Conservation (phyloP, 2,329 filamentous ascomycete genomes). For the Monascus ruber region DNA sequence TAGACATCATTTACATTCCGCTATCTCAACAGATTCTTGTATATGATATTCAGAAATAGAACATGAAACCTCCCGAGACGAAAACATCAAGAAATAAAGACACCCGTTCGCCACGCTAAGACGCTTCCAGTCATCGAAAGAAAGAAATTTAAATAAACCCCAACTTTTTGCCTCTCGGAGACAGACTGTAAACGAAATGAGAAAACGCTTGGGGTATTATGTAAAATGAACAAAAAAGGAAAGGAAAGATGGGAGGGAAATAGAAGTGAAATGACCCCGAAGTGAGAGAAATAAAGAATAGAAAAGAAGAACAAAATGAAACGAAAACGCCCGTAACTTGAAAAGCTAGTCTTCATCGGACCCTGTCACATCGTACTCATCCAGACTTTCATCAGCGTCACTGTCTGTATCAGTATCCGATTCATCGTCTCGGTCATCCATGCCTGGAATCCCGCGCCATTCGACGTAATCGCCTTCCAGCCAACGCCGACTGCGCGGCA, state of each 20-base stretch:
- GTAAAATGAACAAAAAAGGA: neutral
- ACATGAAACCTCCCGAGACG: conserved; percentile 1
- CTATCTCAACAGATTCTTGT: neutral
- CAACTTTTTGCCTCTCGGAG: conserved; percentile 3
- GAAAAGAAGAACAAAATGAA: conserved; percentile 4
- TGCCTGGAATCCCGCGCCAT: conserved; percentile 64
- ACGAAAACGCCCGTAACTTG: neutral
- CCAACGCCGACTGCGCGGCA: conserved; percentile 81
- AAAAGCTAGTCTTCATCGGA: conserved; percentile 33
- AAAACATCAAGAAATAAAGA: conserved; percentile 2
- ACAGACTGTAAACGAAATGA: neutral
- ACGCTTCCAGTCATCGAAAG: neutral
- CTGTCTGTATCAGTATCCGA: conserved; percentile 26
- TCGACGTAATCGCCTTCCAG: conserved; percentile 71
- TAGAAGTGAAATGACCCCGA: neutral
- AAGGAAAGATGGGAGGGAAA: neutral
- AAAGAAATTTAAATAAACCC: neutral
- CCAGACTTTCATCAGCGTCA: conserved; percentile 16
- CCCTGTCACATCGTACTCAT: conserved; percentile 31
- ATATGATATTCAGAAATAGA: conserved; percentile 1
- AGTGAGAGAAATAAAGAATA: conserved; percentile 5
- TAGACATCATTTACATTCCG: too few species aligned
- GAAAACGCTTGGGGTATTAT: neutral
- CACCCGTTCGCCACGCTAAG: conserved; percentile 16
- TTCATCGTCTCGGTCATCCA: conserved; percentile 50